Conservation (phyloP, 2,329 filamentous ascomycete species). For the Cercospora beticola region DNA sequence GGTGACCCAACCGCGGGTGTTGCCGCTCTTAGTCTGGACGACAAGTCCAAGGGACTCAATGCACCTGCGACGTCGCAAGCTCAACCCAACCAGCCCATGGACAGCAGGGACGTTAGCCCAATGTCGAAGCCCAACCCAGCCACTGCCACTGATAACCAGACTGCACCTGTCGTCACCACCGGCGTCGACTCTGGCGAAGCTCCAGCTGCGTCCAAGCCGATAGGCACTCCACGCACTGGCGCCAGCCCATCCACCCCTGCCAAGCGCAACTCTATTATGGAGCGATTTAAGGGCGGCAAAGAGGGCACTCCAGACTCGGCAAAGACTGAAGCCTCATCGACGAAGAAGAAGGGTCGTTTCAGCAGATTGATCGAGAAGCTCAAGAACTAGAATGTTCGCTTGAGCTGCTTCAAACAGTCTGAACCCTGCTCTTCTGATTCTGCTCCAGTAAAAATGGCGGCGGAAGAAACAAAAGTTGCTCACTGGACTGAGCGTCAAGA, state of each 20-base stretch:
- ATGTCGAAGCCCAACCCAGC: constrained; percentile 40
- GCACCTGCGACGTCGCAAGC: constrained; percentile 36
- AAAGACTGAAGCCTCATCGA: constrained; percentile 36
- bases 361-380: constrained; percentile 53
- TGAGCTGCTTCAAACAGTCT: background rate
- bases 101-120: constrained; percentile 45
- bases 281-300: constrained; percentile 35
- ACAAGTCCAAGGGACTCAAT: constrained; percentile 37
- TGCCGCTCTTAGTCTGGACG: constrained; percentile 31
- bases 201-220: constrained; percentile 26
- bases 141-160: constrained; percentile 34
- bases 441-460: background rate
- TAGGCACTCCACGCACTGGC: constrained; percentile 30
- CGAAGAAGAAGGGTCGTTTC: constrained; percentile 52
- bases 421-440: background rate
- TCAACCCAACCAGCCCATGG: constrained; percentile 24
- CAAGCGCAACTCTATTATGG: constrained; percentile 33
- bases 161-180: constrained; percentile 43
- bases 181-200: constrained; percentile 40
- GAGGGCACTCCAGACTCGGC: constrained; percentile 44
- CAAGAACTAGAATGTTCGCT: constrained; percentile 28
- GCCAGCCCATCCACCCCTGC: constrained; percentile 30
- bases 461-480: background rate
- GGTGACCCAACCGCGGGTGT: constrained; percentile 30
- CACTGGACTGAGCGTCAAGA: background rate